Conservation (phyloP, 2,329 filamentous ascomycete genomes). For the Parascedosporium putredinis region DNA sequence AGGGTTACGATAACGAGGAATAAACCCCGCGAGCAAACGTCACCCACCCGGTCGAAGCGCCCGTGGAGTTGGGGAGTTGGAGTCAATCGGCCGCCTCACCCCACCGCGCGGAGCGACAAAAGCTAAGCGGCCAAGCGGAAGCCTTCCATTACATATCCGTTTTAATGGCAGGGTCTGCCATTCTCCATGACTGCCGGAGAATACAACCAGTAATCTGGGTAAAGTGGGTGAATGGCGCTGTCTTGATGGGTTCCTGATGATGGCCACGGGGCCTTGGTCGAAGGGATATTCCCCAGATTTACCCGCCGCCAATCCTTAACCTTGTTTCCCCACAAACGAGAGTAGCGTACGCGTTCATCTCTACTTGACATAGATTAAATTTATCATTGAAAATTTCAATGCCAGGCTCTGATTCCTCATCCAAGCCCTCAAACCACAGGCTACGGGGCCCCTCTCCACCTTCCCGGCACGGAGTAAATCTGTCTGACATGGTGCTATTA, state of each 20-base stretch:
- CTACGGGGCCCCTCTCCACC: background rate
- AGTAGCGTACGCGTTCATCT: slow-evolving; percentile 2
- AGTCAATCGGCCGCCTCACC: background rate
- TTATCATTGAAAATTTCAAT: background rate
- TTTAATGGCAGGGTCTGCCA: background rate
- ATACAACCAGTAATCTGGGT: slow-evolving; percentile 6
- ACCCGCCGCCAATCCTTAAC: slow-evolving; percentile 5
- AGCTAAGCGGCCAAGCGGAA: slow-evolving; percentile 1
- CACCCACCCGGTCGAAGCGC: background rate
- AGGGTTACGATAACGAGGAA: no score
- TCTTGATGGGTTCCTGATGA: background rate
- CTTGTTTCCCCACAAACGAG: slow-evolving; percentile 1
- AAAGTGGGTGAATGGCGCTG: slow-evolving; percentile 2
- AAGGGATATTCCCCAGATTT: slow-evolving; percentile 1
- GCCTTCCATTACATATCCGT: slow-evolving; percentile 3
- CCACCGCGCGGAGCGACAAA: no score
- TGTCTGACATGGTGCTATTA: background rate
- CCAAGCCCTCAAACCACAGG: background rate
- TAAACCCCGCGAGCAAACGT: no score
- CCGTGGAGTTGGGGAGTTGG: background rate
- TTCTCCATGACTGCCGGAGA: slow-evolving; percentile 2
- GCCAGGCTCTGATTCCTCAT: background rate
- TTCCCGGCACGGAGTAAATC: background rate
- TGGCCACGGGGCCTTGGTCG: background rate
- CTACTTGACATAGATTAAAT: slow-evolving; percentile 7